A percentile compares a stretch with the other conserved stretches of the same genome.
Conservation (phyloP, 257 asterid species). For the Nicotiana tomentosiformis region DNA sequence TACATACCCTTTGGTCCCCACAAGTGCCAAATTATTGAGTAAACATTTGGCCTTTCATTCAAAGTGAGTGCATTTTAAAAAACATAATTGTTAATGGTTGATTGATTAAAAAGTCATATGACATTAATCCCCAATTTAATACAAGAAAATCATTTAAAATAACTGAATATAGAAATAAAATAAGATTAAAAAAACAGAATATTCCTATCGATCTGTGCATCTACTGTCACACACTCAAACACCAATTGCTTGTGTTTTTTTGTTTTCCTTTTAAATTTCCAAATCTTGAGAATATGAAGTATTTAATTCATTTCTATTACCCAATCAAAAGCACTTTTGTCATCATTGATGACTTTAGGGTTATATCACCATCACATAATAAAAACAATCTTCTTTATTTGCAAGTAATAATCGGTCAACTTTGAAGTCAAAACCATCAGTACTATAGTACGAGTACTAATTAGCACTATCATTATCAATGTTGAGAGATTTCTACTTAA, state of each 20-base stretch:
- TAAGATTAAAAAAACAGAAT: conserved; percentile 8
- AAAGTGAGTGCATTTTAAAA: conserved; percentile 5
- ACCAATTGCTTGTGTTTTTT: neutral
- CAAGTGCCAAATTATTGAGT: conserved; percentile 20
- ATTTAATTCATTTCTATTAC: conserved; percentile 8
- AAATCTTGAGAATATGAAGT: neutral
- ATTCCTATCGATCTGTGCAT: conserved; percentile 1
- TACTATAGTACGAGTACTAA: neutral
- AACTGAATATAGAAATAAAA: conserved; percentile 18
- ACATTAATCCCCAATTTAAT: conserved; percentile 1
- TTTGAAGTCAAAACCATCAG: conserved; percentile 36
- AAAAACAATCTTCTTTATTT: conserved; percentile 14
- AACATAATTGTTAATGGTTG: conserved; percentile 1
- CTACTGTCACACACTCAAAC: conserved; percentile 7
- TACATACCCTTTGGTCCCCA: conserved; percentile 11
- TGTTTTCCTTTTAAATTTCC: conserved; percentile 5
- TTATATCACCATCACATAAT: conserved; percentile 17
- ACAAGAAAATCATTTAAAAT: conserved; percentile 7
- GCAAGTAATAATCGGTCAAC: conserved; percentile 34
- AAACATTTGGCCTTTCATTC: neutral
- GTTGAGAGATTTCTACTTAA: neutral
- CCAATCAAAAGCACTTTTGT: conserved; percentile 17
- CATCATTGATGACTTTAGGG: conserved; percentile 29
- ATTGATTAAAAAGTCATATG: conserved; percentile 7
- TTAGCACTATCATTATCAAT: conserved; percentile 25